Evolutionary conservation across 306 rosid genomes (phyloP).

Genomic region (Boehmeria nivea): DNA sequence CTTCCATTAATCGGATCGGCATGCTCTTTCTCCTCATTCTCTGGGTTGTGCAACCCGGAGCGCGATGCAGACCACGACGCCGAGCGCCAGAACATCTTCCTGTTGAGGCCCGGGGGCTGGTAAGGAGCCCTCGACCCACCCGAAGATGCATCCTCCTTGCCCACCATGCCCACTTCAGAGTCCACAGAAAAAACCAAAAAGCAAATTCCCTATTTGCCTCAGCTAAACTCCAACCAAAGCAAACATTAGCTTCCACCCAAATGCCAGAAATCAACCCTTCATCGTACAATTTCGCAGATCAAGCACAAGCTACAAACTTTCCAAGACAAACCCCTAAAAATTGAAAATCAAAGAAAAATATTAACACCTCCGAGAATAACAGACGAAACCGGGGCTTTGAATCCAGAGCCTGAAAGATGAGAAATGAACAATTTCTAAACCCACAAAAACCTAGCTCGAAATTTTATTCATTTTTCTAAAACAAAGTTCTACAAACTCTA

Average conservation of each 20-base stretch:
- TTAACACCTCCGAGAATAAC: neutral
- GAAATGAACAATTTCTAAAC: no score
- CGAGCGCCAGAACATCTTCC: constrained; percentile 84
- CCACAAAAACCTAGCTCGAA: constrained; percentile 4
- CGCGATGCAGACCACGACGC: constrained; percentile 91
- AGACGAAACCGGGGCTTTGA: neutral
- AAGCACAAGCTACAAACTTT: constrained; percentile 29
- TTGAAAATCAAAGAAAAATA: neutral
- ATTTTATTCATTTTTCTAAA: constrained; percentile 15
- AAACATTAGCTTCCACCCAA: neutral
- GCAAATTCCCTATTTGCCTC: constrained; percentile 12
- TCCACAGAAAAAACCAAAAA: constrained; percentile 15
- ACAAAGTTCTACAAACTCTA: no score
- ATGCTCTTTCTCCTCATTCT: constrained; percentile 32
- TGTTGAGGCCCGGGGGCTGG: constrained; percentile 40
- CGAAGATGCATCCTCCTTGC: constrained; percentile 53
- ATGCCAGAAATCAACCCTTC: no score
- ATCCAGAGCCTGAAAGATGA: no score
- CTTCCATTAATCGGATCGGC: constrained; percentile 45
- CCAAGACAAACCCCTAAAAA: constrained; percentile 7
- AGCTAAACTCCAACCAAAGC: constrained; percentile 11
- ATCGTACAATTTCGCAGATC: constrained; percentile 26
- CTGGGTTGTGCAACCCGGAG: constrained; percentile 41
- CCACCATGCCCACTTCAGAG: constrained; percentile 64
- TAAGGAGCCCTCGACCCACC: constrained; percentile 38